phyloP scores from a whole-genome alignment of 2,329 filamentous ascomycete genomes.

The Lojkania enalia region DNA sequence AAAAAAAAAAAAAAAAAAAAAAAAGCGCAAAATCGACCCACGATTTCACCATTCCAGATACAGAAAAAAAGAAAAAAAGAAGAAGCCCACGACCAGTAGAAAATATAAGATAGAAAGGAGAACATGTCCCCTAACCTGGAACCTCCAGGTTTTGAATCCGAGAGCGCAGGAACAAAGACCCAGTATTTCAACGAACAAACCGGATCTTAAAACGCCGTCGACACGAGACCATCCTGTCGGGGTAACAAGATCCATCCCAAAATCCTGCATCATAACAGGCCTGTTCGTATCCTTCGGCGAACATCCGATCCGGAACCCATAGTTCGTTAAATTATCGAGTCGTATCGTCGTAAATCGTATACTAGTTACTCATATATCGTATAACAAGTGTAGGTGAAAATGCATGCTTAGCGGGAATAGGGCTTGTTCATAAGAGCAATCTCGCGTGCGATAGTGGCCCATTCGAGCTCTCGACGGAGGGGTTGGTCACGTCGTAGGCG shows the following conservation, averaged over 20 bases:
- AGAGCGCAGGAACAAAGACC: neutral
- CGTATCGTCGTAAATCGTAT: slow-evolving; percentile 22
- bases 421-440: slow-evolving; percentile 96
- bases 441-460: slow-evolving; percentile 84
- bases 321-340: slow-evolving; percentile 17
- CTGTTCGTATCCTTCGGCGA: slow-evolving; percentile 10
- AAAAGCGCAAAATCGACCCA: neutral
- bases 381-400: slow-evolving; percentile 6
- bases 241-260: neutral
- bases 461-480: slow-evolving; percentile 81
- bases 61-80: neutral
- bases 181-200: neutral
- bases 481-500: slow-evolving; percentile 58
- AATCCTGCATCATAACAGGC: slow-evolving; percentile 4
- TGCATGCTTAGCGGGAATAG: slow-evolving; percentile 67
- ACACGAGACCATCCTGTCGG: neutral
- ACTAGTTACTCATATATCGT: slow-evolving; percentile 9
- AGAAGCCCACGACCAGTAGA: neutral
- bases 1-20: neutral
- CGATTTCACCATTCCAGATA: no score
- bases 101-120: no score
- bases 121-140: no score
- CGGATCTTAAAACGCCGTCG: neutral
- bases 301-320: slow-evolving; percentile 12
- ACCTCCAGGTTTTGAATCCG: no score